Evolutionary conservation across 495 filamentous ascomycete genomes (phyloP).

Genomic region (Penicillium coffeae): DNA sequence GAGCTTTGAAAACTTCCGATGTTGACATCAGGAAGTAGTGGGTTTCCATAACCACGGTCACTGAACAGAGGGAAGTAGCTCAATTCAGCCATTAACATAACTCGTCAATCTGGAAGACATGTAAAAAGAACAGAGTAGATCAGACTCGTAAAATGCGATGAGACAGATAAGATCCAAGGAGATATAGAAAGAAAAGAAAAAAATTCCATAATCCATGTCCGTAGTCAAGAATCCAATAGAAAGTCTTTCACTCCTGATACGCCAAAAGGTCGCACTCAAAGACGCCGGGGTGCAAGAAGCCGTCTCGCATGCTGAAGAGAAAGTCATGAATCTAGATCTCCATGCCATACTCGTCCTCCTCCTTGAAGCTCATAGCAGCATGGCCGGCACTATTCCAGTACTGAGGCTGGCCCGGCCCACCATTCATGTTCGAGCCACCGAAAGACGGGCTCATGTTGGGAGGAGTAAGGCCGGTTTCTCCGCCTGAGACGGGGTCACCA

Average conservation of each 20-base stretch:
- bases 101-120: too few relatives aligned
- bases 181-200: conserved; percentile 23
- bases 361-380: conserved; percentile 76
- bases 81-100: too few relatives aligned
- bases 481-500: conserved; percentile 64
- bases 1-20: too few relatives aligned
- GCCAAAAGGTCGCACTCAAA: conserved; percentile 25
- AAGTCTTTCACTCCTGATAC: conserved; percentile 32
- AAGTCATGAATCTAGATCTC: conserved; percentile 48
- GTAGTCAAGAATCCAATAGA: conserved; percentile 11
- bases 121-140: too few relatives aligned
- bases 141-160: too few relatives aligned
- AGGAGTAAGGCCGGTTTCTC: conserved; percentile 43
- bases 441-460: conserved; percentile 71
- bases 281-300: conserved; percentile 44
- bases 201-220: too few relatives aligned
- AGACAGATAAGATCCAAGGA: conserved; percentile 12
- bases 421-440: conserved; percentile 51
- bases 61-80: too few relatives aligned
- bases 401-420: conserved; percentile 49
- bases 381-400: conserved; percentile 69
- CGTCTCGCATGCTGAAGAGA: conserved; percentile 17
- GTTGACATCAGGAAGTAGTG: too few relatives aligned
- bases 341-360: conserved; percentile 88
- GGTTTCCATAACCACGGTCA: too few relatives aligned